Base-by-base conservation (phyloP, 768 basidiomycete species). In the Mycena crocata region DNA sequence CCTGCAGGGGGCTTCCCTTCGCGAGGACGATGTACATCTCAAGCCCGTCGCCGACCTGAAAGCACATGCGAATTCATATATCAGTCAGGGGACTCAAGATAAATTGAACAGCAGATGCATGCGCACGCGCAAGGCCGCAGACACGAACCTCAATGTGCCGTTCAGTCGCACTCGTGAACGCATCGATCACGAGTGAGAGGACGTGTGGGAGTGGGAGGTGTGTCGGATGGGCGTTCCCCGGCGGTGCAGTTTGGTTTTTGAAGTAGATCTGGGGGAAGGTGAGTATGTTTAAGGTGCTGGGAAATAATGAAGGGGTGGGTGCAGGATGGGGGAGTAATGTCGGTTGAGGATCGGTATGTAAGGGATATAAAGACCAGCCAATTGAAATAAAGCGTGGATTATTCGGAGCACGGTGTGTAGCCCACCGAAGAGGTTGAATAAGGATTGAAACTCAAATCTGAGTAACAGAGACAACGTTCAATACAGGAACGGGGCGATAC, bases 111-210 rank as follows among this genome's bases (percentile, higher is more conserved):
- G n/a, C n/a, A n/a, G n/a, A n/a, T n/a, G n/a, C n/a, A n/a, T n/a
- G n/a, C n/a, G n/a, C n/a, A n/a, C n/a, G n/a, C n/a, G n/a, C n/a
- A n/a, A n/a, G n/a, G n/a, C n/a, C 34, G 19, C 2, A n/a, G 24
- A 72, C 28, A 75, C 84, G 68, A 70, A 93, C 93, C 89, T 99
- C 96, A 74, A 98, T 98, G 80, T 98, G 96, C 67, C 97, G 90
- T 81, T 99, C 97, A 9, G 97, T 98, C n/a, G 97, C 97, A 69
- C 93, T 89, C 32, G 96, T 97, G 80, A 98, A 99, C 7, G 95
- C 93, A 81, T 99, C 97, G 65, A 95, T 92, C 73, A 98, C 94
- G 76, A 99, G 88, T 26, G 88, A 83, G 61, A 98, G 82, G 4
- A 98, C 95, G 15, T 88, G 89, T 30, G 84, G 75, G 65, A 99